phyloP scores from a whole-genome alignment of 2,329 filamentous ascomycete genomes.

The Ophiostoma sp. region DNA sequence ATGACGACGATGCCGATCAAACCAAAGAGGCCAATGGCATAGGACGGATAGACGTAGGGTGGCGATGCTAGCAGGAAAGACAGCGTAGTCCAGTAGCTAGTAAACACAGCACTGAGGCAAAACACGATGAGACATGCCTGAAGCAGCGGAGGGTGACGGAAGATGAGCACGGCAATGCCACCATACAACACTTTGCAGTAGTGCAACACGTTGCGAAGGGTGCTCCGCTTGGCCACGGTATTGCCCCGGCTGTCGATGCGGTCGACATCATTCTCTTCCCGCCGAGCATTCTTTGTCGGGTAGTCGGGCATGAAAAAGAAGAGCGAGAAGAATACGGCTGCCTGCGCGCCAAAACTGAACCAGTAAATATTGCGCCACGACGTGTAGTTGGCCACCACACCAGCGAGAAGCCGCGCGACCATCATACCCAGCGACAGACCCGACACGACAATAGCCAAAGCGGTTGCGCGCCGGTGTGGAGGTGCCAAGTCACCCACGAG shows the following conservation, averaged over 20 bases:
- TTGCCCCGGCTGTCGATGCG: neutral
- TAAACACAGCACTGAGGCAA: conserved; percentile 54
- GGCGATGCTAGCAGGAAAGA: conserved; percentile 73
- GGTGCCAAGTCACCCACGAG: conserved; percentile 78
- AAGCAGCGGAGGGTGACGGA: conserved; percentile 66
- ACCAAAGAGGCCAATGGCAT: conserved; percentile 75
- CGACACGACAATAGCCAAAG: conserved; percentile 72
- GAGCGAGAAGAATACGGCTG: conserved; percentile 62
- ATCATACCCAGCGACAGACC: conserved; percentile 75
- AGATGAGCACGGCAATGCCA: conserved; percentile 67
- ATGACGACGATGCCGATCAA: conserved; percentile 74
- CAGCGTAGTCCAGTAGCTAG: conserved; percentile 63
- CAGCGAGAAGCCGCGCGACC: conserved; percentile 72
- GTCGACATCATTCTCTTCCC: neutral
- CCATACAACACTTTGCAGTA: conserved; percentile 66
- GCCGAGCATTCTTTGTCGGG: conserved; percentile 65
- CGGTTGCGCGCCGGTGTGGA: conserved; percentile 63
- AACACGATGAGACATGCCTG: conserved; percentile 70
- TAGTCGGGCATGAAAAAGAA: conserved; percentile 81
- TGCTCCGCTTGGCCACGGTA: neutral
- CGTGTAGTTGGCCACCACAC: conserved; percentile 71
- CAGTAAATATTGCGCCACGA: conserved; percentile 79
- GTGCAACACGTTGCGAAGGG: conserved; percentile 42
- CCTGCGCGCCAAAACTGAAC: conserved; percentile 71
- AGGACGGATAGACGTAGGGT: conserved; percentile 67